Evolutionary conservation across 306 rosid species (phyloP), one percentile per base, ranked within the genome.

Genomic region (Abrus precatorius): DNA sequence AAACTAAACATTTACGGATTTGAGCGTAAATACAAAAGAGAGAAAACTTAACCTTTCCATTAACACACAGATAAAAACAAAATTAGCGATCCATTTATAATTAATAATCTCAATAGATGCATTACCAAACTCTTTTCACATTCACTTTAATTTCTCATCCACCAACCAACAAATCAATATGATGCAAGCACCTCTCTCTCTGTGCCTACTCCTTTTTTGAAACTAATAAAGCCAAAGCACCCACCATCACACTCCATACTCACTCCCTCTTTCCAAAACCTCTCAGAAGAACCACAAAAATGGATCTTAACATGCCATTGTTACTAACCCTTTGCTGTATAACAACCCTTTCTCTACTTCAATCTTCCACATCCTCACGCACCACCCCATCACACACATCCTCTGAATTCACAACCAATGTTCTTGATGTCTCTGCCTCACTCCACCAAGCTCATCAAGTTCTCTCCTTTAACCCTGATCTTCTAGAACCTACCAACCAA

Each of bases 381-480:
- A 74, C 12, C 77, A 47, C 29, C 55, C 44, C 87, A 4, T 48
- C 62, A 6, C n/a, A 11, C 72, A 1, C 84, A 20, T 36, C 40
- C 4, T 36, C 40, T 36, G 40, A 36, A 2, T 36, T 36, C 40
- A 2, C 40, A 76, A 62, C 93, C 43, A 7, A 81, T 0, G 2
- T 80, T 11, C 91, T 95, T n/a, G 89, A 93, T 64, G 73, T 93
- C 81, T 48, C 91, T 0, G 79, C 84, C 14, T 83, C 97, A 1
- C 94, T 95, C 54, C 36, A 73, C 14, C 94, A 84, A 82, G 86
- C 97, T 48, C 80, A 82, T 1, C 85, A 85, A 11, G 84, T 90
- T 66, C 93, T 91, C 57, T 68, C 80, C 78, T 85, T 78, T 63
- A 49, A 75, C 73, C 90, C 94, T 0, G 7, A 86, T 9, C 53